phyloP scores from a whole-genome alignment of 176 grass and related monocot species.

The Raddia guianensis region DNA sequence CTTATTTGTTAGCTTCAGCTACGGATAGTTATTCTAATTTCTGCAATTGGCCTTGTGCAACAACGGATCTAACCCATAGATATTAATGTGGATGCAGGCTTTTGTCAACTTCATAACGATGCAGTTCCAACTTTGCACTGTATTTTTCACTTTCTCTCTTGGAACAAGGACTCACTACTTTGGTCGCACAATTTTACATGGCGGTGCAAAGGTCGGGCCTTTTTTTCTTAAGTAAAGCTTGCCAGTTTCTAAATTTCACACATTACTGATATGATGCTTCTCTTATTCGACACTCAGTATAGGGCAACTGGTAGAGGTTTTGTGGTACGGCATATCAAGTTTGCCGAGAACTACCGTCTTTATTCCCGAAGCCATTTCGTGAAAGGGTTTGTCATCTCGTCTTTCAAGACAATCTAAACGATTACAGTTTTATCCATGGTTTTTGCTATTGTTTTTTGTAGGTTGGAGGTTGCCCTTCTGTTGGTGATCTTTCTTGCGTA shows the following conservation, averaged over 20 bases:
- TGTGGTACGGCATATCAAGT: constrained; percentile 85
- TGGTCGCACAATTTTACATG: constrained; percentile 89
- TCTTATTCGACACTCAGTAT: constrained; percentile 59
- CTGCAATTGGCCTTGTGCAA: not conserved
- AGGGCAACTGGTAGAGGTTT: constrained; percentile 89
- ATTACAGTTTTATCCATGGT: constrained; percentile 15
- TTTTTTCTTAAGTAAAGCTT: not conserved
- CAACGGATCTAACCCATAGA: constrained; percentile 21
- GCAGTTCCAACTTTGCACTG: constrained; percentile 89
- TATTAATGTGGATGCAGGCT: constrained; percentile 60
- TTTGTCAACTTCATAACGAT: constrained; percentile 85
- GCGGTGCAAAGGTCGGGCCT: constrained; percentile 76
- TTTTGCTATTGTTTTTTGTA: constrained; percentile 46
- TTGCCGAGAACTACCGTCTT: constrained; percentile 92
- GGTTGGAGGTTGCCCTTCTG: constrained; percentile 85
- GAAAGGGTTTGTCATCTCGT: constrained; percentile 72
- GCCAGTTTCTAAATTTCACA: constrained; percentile 14
- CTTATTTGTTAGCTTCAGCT: constrained; percentile 24
- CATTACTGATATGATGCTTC: constrained; percentile 8
- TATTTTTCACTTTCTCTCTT: constrained; percentile 98
- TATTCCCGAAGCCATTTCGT: constrained; percentile 96
- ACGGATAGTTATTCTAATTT: not conserved
- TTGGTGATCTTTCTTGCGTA: constrained; percentile 76
- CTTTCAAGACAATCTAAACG: not conserved
- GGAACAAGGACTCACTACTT: constrained; percentile 96